Evolutionary conservation across 2,329 filamentous ascomycete species (phyloP).

Genomic region (Fusarium continuum): DNA sequence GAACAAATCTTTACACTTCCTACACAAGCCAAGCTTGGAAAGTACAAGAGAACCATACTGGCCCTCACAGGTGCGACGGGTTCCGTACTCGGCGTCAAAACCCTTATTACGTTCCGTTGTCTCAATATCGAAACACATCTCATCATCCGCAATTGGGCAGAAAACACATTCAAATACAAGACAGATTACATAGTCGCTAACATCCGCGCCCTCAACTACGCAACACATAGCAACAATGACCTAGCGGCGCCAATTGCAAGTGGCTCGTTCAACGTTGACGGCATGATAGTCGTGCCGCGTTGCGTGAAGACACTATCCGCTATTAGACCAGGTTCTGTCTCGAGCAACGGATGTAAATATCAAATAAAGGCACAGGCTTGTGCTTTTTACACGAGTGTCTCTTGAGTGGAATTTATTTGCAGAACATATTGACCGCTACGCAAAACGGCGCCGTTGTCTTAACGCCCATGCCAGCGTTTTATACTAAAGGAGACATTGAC

Average conservation of each 20-base stretch:
- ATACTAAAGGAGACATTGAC: no score
- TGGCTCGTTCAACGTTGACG: background rate
- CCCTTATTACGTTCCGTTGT: constrained; percentile 51
- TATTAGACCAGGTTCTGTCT: background rate
- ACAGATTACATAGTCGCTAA: constrained; percentile 49
- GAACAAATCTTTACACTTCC: background rate
- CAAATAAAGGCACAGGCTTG: background rate
- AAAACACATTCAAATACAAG: constrained; percentile 57
- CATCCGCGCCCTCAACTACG: constrained; percentile 50
- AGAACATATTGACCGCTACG: background rate
- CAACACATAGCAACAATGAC: constrained; percentile 52
- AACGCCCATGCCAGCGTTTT: background rate
- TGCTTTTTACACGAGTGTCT: background rate
- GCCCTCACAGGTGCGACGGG: constrained; percentile 62
- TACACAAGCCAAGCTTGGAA: background rate
- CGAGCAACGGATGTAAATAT: background rate
- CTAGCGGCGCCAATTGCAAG: constrained; percentile 47
- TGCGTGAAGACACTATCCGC: background rate
- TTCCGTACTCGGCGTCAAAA: constrained; percentile 52
- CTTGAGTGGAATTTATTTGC: background rate
- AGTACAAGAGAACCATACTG: constrained; percentile 51
- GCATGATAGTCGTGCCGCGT: background rate
- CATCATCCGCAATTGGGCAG: constrained; percentile 59
- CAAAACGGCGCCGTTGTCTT: background rate
- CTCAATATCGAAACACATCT: constrained; percentile 58